A percentile compares a stretch with the other conserved stretches of the same genome.
These are phyloP conservation scores for Geotrichum carabidarum DNA, from an alignment of 1,139 yeast species.

Conservation along the genomic window DNA sequence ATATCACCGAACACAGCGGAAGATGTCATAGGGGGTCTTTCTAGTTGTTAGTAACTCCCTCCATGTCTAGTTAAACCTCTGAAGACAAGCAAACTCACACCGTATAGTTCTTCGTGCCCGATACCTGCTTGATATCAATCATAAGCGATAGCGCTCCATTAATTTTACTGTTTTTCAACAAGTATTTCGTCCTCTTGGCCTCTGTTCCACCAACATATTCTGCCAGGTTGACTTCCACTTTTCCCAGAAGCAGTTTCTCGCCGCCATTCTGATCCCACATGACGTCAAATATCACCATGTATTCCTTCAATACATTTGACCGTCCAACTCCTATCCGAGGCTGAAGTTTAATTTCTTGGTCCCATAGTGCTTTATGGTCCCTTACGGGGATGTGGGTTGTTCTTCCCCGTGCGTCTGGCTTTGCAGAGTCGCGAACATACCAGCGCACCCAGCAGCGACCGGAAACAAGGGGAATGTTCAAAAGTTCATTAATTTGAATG, in stretches of 20 bases:
- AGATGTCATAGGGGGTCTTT: slow-evolving; percentile 12
- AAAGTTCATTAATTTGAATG: slow-evolving; percentile 60
- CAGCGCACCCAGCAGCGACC: slow-evolving; percentile 67
- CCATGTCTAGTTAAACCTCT: slow-evolving; percentile 14
- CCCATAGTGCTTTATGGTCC: slow-evolving; percentile 51
- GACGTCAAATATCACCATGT: slow-evolving; percentile 36
- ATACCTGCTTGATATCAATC: slow-evolving; percentile 44
- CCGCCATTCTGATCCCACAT: slow-evolving; percentile 35
- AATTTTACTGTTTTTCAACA: slow-evolving; percentile 71
- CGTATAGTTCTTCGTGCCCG: slow-evolving; percentile 41
- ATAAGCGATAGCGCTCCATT: slow-evolving; percentile 64
- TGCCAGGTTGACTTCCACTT: slow-evolving; percentile 59
- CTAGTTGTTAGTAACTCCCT: slow-evolving; percentile 11
- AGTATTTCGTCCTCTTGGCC: slow-evolving; percentile 55
- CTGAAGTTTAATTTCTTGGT: slow-evolving; percentile 38
- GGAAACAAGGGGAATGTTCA: slow-evolving; percentile 74
- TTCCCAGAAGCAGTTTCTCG: slow-evolving; percentile 52
- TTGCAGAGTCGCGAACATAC: slow-evolving; percentile 45
- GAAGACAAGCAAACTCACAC: slow-evolving; percentile 18
- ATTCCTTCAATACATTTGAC: slow-evolving; percentile 30
- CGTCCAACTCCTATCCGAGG: slow-evolving; percentile 44
- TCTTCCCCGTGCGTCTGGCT: slow-evolving; percentile 43
- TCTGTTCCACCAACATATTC: slow-evolving; percentile 57
- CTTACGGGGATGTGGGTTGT: slow-evolving; percentile 44
- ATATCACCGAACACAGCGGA: slow-evolving; percentile 20